A percentile compares a stretch with the other conserved stretches of the same genome.
These are phyloP conservation scores for Neurospora sp. DNA, from an alignment of 495 filamentous ascomycete genomes.

Conservation along the genomic window DNA sequence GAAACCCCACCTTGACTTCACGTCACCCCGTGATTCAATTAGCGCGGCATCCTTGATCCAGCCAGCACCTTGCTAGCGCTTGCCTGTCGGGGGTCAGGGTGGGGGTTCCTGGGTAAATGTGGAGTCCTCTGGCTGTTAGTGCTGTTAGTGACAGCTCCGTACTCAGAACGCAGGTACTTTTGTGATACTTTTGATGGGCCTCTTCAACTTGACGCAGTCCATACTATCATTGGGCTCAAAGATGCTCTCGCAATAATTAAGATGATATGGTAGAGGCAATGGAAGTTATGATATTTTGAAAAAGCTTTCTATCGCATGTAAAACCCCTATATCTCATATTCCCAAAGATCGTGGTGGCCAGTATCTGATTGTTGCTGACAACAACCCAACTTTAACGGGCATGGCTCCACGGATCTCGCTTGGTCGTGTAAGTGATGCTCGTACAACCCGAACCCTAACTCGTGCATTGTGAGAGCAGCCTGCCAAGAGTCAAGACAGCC, in stretches of 20 bases:
- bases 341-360: not conserved
- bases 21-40: not conserved
- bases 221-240: not conserved
- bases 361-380: not conserved
- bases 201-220: not conserved
- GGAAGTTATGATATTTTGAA: too few species aligned
- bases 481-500: not conserved
- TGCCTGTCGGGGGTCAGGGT: not conserved
- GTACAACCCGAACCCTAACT: not conserved
- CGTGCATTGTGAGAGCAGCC: not conserved
- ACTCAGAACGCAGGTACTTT: not conserved
- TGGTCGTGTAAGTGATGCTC: not conserved
- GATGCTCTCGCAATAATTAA: not conserved
- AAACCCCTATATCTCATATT: too few species aligned
- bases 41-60: not conserved
- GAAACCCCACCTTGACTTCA: not conserved
- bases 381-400: not conserved
- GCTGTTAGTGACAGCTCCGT: not conserved
- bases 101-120: not conserved
- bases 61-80: not conserved
- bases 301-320: too few species aligned
- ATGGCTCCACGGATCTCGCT: not conserved
- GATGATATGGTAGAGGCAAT: not conserved
- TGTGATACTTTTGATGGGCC: not conserved
- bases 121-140: not conserved